Conservation (phyloP, 139 green algal genomes). For the Trebouxia sp. region DNA sequence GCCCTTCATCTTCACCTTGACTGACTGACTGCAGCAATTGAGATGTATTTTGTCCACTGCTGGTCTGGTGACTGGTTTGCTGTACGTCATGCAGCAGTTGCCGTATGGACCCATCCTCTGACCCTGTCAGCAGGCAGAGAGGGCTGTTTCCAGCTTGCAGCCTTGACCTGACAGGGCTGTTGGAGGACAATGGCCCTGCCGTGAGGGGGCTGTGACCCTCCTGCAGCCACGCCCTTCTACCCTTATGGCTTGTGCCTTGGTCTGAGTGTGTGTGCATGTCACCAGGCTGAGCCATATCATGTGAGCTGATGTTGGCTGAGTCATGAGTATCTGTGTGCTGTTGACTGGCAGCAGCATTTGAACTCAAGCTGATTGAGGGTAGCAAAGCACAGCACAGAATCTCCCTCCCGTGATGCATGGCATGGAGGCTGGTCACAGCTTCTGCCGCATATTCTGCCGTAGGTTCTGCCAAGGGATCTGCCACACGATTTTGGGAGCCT, state of each 20-base stretch:
- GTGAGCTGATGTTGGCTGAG: neutral
- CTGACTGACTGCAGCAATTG: no score
- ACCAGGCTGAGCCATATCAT: no score
- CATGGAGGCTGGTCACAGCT: slow-evolving; percentile 1
- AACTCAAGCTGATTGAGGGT: neutral
- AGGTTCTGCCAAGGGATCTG: neutral
- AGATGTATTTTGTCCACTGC: neutral
- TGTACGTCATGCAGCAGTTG: neutral
- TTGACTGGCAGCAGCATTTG: neutral
- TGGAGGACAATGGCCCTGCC: neutral
- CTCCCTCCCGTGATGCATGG: slow-evolving; percentile 21
- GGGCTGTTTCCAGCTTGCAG: neutral
- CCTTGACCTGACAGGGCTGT: neutral
- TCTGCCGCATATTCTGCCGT: neutral
- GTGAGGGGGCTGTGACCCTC: neutral
- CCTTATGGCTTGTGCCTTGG: neutral
- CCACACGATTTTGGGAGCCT: neutral
- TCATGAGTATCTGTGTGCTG: neutral
- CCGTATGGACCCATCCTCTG: slow-evolving; percentile 25
- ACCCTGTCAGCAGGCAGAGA: slow-evolving; percentile 16
- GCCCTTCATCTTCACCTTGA: no score
- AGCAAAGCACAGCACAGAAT: slow-evolving; percentile 15
- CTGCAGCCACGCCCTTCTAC: neutral
- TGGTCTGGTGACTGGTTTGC: neutral
- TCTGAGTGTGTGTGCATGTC: no score